Evolutionary conservation across 2,329 filamentous ascomycete genomes (phyloP), one percentile per base, ranked within the genome.

Genomic region (Cryphonectria naterciae): DNA sequence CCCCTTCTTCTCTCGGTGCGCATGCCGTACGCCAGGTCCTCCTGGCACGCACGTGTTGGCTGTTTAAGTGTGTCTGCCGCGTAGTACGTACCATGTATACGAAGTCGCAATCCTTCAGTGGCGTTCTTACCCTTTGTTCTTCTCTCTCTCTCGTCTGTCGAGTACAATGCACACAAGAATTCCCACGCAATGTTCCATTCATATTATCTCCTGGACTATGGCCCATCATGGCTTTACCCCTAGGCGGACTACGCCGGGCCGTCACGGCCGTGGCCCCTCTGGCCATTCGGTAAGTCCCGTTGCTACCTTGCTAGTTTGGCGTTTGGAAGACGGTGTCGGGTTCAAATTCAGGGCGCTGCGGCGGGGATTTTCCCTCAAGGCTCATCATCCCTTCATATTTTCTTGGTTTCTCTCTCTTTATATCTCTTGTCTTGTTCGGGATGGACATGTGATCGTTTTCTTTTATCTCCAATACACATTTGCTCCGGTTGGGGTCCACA

Each of bases 261-360:
- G 54, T 28, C 25, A 17, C 15, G 54, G 54, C 54, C 25, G 54
- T 28, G 52, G 52, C 13, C 52, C 52, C 25, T 58, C 54, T 58
- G 54, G 54, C 54, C 46, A 32, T 58, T 58, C 54, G 54, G 54
- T 58, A 58, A 2, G 25, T 58, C 54, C 54, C 54, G 54, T 58
- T 3, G 4, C 19, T 35, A 32, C 54, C 54, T 58, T 35, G 54
- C 54, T 58, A 58, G 54, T 35, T 32, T 56, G 52, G 4, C 19
- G 28, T 58, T 32, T 58, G 17, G 17, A 58, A 32, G 54, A 56
- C n/a, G 1, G 54, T 32, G 15, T 35, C 15, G 13, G 15, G 25
- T 17, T 58, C 25, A 58, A 58, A 35, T 35, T 58, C 28, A 58
- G 15, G 25, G 28, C 19, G 22, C 25, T 35, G 28, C 25, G 13